Base-by-base conservation (phyloP, 305 asterid genomes). In the Nicotiana rustica region DNA sequence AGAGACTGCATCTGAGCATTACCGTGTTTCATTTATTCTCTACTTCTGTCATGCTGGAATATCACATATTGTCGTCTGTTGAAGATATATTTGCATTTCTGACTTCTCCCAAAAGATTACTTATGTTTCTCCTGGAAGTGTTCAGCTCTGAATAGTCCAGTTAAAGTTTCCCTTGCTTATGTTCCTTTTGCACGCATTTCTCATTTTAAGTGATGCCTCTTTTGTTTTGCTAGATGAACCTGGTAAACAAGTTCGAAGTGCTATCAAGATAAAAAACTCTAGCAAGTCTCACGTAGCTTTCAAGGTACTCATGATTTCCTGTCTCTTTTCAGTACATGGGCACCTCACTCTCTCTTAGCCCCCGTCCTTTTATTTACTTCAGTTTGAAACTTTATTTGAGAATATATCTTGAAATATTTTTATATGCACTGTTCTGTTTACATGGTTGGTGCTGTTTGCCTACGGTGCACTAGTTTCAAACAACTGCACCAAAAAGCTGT, bases 401-500 rank as follows among this genome's bases (percentile, higher is more conserved):
- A 55, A 35, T 69, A 36, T 82, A 21, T 59, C 60, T 47, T 79
- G 21, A 65, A 31, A 25, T 71, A 14, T 59, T 60, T 66, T 71
- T 33, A 13, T 73, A 21, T 73, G 79, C 25, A 13, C 49, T 73
- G 25, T 49, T 73, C 15, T 73, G 38, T 55, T 81, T 33, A 33
- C 5, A 81, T 76, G 41, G 71, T 75, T 81, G 83, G 5, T 73
- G 79, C 44, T 86, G 68, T 78, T 87, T 83, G 56, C 82, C 31
- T 82, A 56, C 86, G 81, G 64, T 89, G 71, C 82, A 75, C 49
- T 75, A 93, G 98, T 96, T 96, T 87, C 99, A 94, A 94, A 96
- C 98, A 77, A 94, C 98, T 83, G 96, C 93, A 68, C 99, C 99
- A 44, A 96, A 94, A 86, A 94, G 98, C 82, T 96, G 98, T 91